These are phyloP conservation scores for Cyberlindnera mrakii DNA, from an alignment of 805 yeast species.

Conservation along the genomic window DNA sequence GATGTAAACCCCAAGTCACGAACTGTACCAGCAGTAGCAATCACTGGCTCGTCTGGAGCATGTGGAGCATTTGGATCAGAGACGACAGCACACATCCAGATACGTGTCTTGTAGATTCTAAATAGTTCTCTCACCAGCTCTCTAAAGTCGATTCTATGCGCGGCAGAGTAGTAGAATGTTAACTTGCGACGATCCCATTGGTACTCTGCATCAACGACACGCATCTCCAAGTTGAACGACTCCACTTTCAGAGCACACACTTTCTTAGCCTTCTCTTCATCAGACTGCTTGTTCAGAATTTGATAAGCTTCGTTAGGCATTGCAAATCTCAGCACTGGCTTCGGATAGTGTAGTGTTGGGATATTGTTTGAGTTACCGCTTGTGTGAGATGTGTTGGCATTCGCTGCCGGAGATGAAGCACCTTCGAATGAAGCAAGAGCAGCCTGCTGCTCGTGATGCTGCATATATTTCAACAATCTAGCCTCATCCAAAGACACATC, in stretches of 20 bases:
- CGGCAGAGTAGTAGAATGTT: conserved; percentile 63
- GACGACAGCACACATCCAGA: conserved; percentile 76
- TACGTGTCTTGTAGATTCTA: conserved; percentile 71
- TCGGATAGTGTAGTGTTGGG: conserved; percentile 42
- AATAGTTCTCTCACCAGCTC: conserved; percentile 69
- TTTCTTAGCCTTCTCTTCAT: conserved; percentile 57
- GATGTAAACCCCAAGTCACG: too few relatives aligned
- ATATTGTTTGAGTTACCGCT: conserved; percentile 5
- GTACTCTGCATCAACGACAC: conserved; percentile 70
- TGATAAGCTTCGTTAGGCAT: conserved; percentile 65
- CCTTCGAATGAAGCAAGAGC: conserved; percentile 30
- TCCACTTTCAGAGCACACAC: conserved; percentile 22
- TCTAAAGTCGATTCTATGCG: conserved; percentile 68
- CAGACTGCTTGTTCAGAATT: conserved; percentile 56
- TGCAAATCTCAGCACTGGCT: conserved; percentile 72
- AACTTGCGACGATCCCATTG: conserved; percentile 77
- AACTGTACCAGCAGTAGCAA: not conserved
- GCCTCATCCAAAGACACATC: conserved; percentile 60
- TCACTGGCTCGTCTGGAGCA: not conserved
- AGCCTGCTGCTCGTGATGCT: conserved; percentile 65
- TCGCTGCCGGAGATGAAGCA: conserved; percentile 3
- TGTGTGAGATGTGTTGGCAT: not conserved
- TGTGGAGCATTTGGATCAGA: conserved; percentile 4
- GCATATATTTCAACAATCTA: conserved; percentile 63
- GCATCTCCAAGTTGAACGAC: conserved; percentile 29